These are phyloP conservation scores for Claviceps arundinis DNA, from an alignment of 2,329 filamentous ascomycete genomes.

Conservation along the genomic window DNA sequence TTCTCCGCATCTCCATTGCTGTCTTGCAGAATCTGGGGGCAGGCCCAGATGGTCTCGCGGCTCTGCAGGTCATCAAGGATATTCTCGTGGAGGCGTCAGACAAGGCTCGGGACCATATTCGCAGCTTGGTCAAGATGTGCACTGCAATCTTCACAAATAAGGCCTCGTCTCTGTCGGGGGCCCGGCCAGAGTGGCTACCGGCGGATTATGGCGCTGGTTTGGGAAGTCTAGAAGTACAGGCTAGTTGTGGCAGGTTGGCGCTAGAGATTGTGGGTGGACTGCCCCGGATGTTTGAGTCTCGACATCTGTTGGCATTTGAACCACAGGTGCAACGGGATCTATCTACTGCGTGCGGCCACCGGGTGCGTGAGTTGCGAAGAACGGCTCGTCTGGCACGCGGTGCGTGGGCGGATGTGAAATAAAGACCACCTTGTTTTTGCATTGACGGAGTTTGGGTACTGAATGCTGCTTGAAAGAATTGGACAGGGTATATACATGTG, in stretches of 20 bases:
- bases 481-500: background rate
- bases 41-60: slow-evolving; percentile 31
- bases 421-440: background rate
- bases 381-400: slow-evolving; percentile 34
- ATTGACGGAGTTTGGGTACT: background rate
- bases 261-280: slow-evolving; percentile 35
- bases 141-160: slow-evolving; percentile 24
- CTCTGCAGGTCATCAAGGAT: slow-evolving; percentile 33
- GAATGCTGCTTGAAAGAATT: background rate
- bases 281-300: slow-evolving; percentile 34
- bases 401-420: slow-evolving; percentile 32
- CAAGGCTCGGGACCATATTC: slow-evolving; percentile 33
- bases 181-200: slow-evolving; percentile 19
- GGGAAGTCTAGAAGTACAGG: slow-evolving; percentile 12
- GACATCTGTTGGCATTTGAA: slow-evolving; percentile 30
- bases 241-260: slow-evolving; percentile 31
- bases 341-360: slow-evolving; percentile 38
- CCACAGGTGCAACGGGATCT: slow-evolving; percentile 33
- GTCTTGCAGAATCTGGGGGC: slow-evolving; percentile 28
- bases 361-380: slow-evolving; percentile 37
- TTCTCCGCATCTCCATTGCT: slow-evolving; percentile 36
- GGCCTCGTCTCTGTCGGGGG: slow-evolving; percentile 11
- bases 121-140: slow-evolving; percentile 33
- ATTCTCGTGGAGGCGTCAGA: slow-evolving; percentile 33
- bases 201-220: slow-evolving; percentile 10